Evolutionary conservation across 2,329 filamentous ascomycete species (phyloP).

Genomic region (Thielaviopsis punctulata): DNA sequence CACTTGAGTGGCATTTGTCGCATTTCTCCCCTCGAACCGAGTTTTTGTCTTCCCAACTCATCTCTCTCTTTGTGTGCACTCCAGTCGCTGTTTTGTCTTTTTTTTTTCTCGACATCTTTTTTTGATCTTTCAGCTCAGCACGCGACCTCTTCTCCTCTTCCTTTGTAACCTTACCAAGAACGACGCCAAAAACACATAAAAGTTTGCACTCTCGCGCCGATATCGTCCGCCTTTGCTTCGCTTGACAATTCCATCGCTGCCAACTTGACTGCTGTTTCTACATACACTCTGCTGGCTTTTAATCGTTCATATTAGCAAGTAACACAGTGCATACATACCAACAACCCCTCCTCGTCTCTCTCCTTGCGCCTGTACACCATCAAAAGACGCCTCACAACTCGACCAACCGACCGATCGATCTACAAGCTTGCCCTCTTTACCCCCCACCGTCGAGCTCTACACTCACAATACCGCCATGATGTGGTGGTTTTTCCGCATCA

Average conservation of each 20-base stretch:
- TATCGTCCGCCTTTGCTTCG: background rate
- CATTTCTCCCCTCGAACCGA: no score
- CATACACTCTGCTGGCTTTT: no score
- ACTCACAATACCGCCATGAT: conserved; percentile 32
- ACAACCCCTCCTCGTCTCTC: background rate
- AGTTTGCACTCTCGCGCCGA: background rate
- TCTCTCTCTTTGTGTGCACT: background rate
- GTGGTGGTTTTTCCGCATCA: conserved; percentile 64
- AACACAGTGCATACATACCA: background rate
- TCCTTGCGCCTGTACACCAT: background rate
- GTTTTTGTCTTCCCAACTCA: background rate
- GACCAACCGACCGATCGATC: background rate
- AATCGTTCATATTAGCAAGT: background rate
- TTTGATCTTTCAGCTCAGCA: background rate
- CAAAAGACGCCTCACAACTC: background rate
- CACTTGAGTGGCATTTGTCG: no score
- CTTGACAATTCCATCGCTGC: background rate
- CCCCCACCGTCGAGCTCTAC: background rate
- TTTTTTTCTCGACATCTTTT: background rate
- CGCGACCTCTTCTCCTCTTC: background rate
- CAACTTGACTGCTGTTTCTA: no score
- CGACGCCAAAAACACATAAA: background rate
- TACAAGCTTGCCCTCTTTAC: no score
- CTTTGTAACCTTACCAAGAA: background rate
- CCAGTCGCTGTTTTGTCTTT: background rate